Base-by-base conservation (phyloP, 768 basidiomycete species). In the Dacryopinax primogenitus region DNA sequence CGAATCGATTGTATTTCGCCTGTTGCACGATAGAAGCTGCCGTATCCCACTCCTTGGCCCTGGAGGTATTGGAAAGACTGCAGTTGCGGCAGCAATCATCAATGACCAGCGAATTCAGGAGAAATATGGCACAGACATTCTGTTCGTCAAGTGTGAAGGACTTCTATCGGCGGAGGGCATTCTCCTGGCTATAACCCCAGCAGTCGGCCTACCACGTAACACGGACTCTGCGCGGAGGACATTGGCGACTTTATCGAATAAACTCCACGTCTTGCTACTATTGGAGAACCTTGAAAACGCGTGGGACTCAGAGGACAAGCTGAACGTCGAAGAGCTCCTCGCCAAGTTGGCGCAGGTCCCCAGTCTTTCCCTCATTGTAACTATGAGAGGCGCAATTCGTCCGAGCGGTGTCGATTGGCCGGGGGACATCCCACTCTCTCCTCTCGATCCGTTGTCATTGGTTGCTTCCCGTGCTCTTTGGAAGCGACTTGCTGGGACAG, bases 21-120 rank as follows among this genome's bases (percentile, higher is more conserved):
- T n/a, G n/a, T n/a, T n/a, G n/a, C n/a, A n/a, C n/a, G n/a, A n/a
- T n/a, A n/a, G n/a, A n/a, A n/a, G n/a, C n/a, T 61, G 18, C 62
- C 65, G 4, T 37, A 45, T 63, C 44, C 67, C 62, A 58, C 67
- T 73, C 63, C 67, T 73, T 36, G 72, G 72, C 2, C 45, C 62
- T 1, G 78, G 77, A 1, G 78, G 78, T n/a, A 77, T 77, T 67
- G 77, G 78, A n/a, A 79, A 79, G 68, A 77, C 78, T 1, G 68
- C 76, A 1, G 66, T 74, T 32, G 76, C 77, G 1, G 70, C 77
- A 3, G 73, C 74, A 3, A 72, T 77, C 23, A 71, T 74, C 37
- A 69, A 74, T 32, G 65, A 72, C 32, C 32, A 65, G n/a, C 51
- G 62, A 12, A 65, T 76, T 4, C 65, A 68, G 26, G 39, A 68